These are phyloP conservation scores for Sambucus nigra DNA, from an alignment of 129 eudicot species.

Conservation along the genomic window DNA sequence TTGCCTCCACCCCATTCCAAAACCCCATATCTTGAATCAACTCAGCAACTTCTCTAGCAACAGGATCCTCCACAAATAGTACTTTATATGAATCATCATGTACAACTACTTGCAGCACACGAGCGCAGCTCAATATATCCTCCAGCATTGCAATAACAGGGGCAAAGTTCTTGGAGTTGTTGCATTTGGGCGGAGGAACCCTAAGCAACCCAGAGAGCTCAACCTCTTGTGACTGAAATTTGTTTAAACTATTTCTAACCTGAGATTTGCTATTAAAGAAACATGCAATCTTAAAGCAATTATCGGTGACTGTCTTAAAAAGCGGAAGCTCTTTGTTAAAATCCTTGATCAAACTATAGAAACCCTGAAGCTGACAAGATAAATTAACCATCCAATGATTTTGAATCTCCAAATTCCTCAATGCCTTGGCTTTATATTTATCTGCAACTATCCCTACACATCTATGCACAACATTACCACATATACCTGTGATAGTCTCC, in stretches of 20 bases:
- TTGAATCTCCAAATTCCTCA: constrained; percentile 51
- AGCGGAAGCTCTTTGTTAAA: constrained; percentile 64
- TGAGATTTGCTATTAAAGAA: constrained; percentile 50
- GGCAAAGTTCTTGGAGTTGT: constrained; percentile 22
- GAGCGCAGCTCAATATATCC: constrained; percentile 37
- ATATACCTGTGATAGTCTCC: constrained; percentile 48
- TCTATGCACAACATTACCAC: constrained; percentile 39
- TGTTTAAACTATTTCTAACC: constrained; percentile 45
- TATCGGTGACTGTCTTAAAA: constrained; percentile 45
- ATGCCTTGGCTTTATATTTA: constrained; percentile 55
- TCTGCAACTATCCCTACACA: constrained; percentile 82
- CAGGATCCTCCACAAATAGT: constrained; percentile 35
- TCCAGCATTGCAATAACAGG: constrained; percentile 51
- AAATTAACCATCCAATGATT: constrained; percentile 84
- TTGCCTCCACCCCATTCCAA: constrained; percentile 72
- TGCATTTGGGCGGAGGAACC: constrained; percentile 35
- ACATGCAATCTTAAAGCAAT: constrained; percentile 44
- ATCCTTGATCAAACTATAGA: constrained; percentile 56
- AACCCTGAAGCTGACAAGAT: constrained; percentile 63
- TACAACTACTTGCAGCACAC: constrained; percentile 43
- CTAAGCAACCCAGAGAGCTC: constrained; percentile 39
- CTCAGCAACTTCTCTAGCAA: constrained; percentile 54
- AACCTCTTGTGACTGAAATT: constrained; percentile 41
- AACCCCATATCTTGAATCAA: constrained; percentile 53
- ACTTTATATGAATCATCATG: constrained; percentile 51